Percentiles rank a stretch among this genome's conserved stretches.
These are phyloP conservation scores for Solanum sitiens DNA, from an alignment of 257 asterid species.

Conservation along the genomic window DNA sequence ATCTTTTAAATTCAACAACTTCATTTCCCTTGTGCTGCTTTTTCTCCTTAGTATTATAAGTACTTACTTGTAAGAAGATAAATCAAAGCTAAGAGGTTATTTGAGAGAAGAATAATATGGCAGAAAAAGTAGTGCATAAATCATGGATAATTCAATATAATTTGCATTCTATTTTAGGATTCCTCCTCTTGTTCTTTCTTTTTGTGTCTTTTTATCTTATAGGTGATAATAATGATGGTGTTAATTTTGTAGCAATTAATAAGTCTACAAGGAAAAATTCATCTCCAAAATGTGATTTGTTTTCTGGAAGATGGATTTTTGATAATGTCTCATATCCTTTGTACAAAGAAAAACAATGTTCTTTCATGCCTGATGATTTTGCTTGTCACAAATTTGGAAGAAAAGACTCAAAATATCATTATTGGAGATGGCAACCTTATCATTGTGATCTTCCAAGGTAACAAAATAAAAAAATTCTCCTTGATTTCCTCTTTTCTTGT, in stretches of 20 bases:
- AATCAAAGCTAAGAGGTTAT: neutral
- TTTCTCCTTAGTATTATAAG: neutral
- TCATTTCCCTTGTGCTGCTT: neutral
- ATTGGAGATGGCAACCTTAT: slow-evolving; percentile 46
- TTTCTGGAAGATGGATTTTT: slow-evolving; percentile 22
- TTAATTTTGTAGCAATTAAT: neutral
- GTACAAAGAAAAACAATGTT: slow-evolving; percentile 21
- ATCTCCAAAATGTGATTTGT: slow-evolving; percentile 12
- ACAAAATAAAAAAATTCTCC: neutral
- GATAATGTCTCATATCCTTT: slow-evolving; percentile 18
- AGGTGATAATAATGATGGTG: neutral
- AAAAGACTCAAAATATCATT: slow-evolving; percentile 19
- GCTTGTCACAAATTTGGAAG: slow-evolving; percentile 30
- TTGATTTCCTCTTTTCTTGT: neutral
- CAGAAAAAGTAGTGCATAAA: neutral
- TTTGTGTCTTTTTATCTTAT: neutral
- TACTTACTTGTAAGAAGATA: neutral
- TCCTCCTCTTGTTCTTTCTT: neutral
- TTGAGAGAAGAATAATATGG: neutral
- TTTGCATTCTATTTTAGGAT: neutral
- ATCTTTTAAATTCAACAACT: neutral
- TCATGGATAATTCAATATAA: neutral
- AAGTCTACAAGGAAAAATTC: neutral
- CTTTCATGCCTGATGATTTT: slow-evolving; percentile 25
- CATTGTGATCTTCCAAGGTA: slow-evolving; percentile 35